Percentiles rank a stretch among this genome's conserved stretches.
Conservation (phyloP, 2,329 filamentous ascomycete genomes). For the Colletotrichum simmondsii region DNA sequence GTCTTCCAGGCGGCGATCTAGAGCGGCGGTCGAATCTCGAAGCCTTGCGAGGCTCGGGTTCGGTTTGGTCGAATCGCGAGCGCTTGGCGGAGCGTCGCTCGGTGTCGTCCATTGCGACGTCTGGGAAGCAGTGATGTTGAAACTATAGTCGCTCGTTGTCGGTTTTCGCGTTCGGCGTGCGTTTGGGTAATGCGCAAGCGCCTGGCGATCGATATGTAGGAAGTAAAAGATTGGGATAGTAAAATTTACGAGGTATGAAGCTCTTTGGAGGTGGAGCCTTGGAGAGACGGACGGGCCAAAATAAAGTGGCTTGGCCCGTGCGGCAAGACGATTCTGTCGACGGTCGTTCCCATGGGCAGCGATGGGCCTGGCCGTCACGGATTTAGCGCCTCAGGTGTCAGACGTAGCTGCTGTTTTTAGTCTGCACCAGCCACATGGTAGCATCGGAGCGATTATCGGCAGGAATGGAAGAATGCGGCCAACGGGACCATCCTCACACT, state of each 20-base stretch:
- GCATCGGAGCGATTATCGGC: neutral
- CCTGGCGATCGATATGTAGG: neutral
- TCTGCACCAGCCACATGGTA: neutral
- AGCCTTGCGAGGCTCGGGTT: slow-evolving; percentile 78
- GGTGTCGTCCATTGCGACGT: slow-evolving; percentile 73
- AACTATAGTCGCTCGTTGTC: no score
- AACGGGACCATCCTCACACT: neutral
- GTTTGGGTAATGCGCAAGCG: slow-evolving; percentile 13
- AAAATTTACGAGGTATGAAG: slow-evolving; percentile 33
- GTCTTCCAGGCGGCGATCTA: slow-evolving; percentile 78
- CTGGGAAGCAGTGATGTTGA: neutral
- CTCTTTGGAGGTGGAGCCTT: slow-evolving; percentile 31
- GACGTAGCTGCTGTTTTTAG: slow-evolving; percentile 3
- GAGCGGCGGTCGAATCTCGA: slow-evolving; percentile 95
- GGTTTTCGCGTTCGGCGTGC: neutral
- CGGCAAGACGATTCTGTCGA: neutral
- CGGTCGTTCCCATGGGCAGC: neutral
- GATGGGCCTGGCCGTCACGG: neutral
- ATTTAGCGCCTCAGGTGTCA: slow-evolving; percentile 10
- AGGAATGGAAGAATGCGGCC: neutral
- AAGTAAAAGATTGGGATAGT: slow-evolving; percentile 2
- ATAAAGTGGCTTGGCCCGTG: slow-evolving; percentile 26
- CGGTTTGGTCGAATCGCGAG: slow-evolving; percentile 93
- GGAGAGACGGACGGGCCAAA: slow-evolving; percentile 1
- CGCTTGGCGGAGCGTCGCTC: slow-evolving; percentile 81